phyloP scores from a whole-genome alignment of 176 grass and related monocot species.

The Carex pumila region DNA sequence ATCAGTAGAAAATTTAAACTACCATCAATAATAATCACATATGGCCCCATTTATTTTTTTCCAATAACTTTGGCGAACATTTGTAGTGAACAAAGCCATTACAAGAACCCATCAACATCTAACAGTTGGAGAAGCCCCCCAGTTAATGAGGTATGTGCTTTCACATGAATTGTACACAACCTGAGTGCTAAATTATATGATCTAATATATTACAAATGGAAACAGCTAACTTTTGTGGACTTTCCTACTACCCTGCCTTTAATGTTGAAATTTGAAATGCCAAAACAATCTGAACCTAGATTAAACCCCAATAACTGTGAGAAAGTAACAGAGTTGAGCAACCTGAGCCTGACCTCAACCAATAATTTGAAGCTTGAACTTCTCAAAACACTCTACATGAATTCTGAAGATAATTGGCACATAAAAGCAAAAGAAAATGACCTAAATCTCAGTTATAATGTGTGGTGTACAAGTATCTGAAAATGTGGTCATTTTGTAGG shows the following conservation, averaged over 20 bases:
- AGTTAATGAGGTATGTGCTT: constrained; percentile 57
- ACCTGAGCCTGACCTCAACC: neutral
- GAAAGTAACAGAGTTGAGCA: neutral
- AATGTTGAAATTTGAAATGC: neutral
- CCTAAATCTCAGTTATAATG: neutral
- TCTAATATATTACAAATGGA: neutral
- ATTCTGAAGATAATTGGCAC: neutral
- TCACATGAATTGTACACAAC: neutral
- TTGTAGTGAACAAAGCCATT: constrained; percentile 70
- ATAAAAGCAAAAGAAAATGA: neutral
- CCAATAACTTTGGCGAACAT: constrained; percentile 10
- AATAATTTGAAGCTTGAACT: neutral
- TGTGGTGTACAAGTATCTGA: constrained; percentile 21
- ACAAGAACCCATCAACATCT: constrained; percentile 47
- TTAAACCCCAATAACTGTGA: neutral
- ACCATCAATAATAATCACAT: neutral
- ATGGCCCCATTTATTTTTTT: neutral
- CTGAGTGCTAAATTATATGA: neutral
- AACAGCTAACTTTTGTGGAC: neutral
- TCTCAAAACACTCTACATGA: neutral
- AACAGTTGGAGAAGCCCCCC: constrained; percentile 54
- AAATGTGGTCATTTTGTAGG: constrained; percentile 22
- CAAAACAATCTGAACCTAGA: neutral
- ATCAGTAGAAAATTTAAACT: neutral
- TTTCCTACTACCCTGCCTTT: neutral